Evolutionary conservation across 139 green algal species (phyloP), one percentile per base, ranked within the genome.

Genomic region (Helicosporidium sp.): DNA sequence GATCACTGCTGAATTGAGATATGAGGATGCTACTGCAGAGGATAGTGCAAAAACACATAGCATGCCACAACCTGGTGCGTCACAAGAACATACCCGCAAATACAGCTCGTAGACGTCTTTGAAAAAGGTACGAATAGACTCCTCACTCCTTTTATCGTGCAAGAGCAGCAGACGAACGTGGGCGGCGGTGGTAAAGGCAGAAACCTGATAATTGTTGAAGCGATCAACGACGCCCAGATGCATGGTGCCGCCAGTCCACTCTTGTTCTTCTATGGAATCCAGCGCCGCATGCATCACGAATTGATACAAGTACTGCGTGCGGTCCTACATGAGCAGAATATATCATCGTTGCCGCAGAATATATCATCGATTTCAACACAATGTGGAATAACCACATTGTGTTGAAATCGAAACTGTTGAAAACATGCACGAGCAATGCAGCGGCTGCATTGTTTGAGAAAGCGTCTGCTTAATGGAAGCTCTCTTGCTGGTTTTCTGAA

Each of bases 221-320:
- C 80, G 70, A 61, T 97, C 88, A 10, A 96, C 78, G 1, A 75
- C 68, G 39, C 83, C 84, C 13, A 93, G 58, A 57, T 93, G 77
- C 49, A 79, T 73, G 33, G 68, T 62, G 37, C 76, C 77, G 6
- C 69, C 79, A 7, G 47, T 51, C 82, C 85, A 94, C 47, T 85
- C 73, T 12, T 65, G 62, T 31, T 96, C 85, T 35, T 97, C 84
- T 12, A 95, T 75, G 15, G 83, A 72, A 44, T 97, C 88, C 33
- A 95, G 60, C 0, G 88, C 64, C 0, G 84, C 82, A 46, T 96
- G 86, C 42, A 95, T 52, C 5, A 97, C 82, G 67, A 97, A 97
- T 49, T 97, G 79, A 55, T 96, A 82, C 19, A 96, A 63, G 60
- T 97, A 92, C 41, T 88, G 72, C 2, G 82, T 69, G 34, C 92